Evolutionary conservation across 352 stramenopile species (phyloP).

Genomic region (Phytophthora gonapodyides): DNA sequence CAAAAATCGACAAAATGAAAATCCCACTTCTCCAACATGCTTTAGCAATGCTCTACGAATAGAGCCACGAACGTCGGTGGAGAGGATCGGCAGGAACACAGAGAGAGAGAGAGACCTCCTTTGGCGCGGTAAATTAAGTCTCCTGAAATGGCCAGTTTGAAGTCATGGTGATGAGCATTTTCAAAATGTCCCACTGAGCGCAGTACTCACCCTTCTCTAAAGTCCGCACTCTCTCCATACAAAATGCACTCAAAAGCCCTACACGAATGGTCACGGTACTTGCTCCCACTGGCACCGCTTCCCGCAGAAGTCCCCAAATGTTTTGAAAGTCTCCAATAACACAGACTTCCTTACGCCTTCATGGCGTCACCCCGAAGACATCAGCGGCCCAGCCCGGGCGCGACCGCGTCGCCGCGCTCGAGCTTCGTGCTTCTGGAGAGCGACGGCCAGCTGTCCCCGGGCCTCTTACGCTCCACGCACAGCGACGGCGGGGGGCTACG

Average conservation of each 20-base stretch:
- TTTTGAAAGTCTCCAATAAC: conserved; percentile 23
- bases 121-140: not conserved
- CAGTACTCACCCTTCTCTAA: conserved; percentile 6
- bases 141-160: conserved; percentile 20
- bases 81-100: too few relatives aligned
- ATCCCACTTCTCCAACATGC: too few relatives aligned
- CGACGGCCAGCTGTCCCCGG: conserved; percentile 33
- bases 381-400: not conserved
- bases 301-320: conserved; percentile 7
- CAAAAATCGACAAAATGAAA: too few relatives aligned
- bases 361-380: conserved; percentile 25
- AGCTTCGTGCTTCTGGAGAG: conserved; percentile 74
- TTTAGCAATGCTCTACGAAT: too few relatives aligned
- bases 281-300: too few relatives aligned
- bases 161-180: conserved; percentile 11
- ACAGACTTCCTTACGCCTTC: not conserved
- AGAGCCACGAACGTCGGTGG: too few relatives aligned
- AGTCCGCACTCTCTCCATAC: conserved; percentile 16
- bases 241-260: not conserved
- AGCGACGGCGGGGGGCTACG: conserved; percentile 24
- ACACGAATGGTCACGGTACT: conserved; percentile 15
- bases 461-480: conserved; percentile 23
- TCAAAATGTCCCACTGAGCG: conserved; percentile 1
- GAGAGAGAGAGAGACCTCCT: too few relatives aligned
- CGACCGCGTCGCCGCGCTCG: conserved; percentile 44